Percentiles rank a stretch among this genome's conserved stretches.
phyloP scores from a whole-genome alignment of 768 basidiomycete genomes.

The Tremella yokohamensis region DNA sequence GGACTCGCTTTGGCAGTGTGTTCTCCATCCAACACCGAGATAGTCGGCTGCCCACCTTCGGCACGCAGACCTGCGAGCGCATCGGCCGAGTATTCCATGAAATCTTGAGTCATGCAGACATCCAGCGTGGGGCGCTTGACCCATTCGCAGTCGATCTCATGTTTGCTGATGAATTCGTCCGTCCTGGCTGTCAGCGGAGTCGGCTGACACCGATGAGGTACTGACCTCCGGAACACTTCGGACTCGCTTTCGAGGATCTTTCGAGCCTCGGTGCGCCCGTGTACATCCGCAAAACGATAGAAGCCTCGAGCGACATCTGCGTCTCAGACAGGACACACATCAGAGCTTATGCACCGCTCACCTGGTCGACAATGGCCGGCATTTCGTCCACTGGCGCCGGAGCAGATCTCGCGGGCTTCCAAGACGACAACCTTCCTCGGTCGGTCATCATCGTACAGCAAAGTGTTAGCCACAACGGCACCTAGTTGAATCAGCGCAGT shows the following conservation, averaged over 20 bases:
- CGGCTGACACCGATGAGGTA: background rate
- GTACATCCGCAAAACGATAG: constrained; percentile 53
- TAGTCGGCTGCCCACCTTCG: constrained; percentile 7
- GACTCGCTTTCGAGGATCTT: constrained; percentile 36
- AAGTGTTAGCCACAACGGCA: background rate
- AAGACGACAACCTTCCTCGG: constrained; percentile 9
- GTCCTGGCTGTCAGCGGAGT: constrained; percentile 62
- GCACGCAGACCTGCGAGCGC: constrained; percentile 4
- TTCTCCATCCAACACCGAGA: constrained; percentile 14
- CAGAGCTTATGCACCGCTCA: constrained; percentile 2
- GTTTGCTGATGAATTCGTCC: constrained; percentile 53
- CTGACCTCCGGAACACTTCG: constrained; percentile 67
- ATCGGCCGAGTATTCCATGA: constrained; percentile 17
- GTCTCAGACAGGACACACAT: no score
- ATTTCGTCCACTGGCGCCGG: constrained; percentile 16
- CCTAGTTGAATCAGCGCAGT: background rate
- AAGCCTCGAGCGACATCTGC: constrained; percentile 21
- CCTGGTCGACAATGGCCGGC: constrained; percentile 25
- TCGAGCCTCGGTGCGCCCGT: constrained; percentile 34
- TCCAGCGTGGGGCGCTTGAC: constrained; percentile 39
- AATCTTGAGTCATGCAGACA: constrained; percentile 37
- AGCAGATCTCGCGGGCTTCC: constrained; percentile 14
- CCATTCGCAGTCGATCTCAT: constrained; percentile 44
- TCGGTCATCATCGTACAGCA: background rate
- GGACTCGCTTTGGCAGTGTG: background rate